phyloP scores from a whole-genome alignment of 352 stramenopile genomes.

The Aphanomyces euteiches region DNA sequence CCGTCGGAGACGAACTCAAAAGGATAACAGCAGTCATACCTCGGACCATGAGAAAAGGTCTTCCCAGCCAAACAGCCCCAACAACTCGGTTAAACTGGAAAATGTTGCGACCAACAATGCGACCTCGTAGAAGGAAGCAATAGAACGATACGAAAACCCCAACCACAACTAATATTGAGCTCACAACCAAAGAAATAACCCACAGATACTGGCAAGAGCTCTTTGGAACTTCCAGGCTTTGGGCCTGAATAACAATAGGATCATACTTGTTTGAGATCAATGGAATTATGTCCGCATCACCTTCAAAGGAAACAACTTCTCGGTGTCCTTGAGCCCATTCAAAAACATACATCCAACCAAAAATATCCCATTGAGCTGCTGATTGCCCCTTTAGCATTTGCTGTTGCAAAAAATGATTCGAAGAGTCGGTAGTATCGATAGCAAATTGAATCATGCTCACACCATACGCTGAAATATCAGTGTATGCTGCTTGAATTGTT shows the following conservation, averaged over 20 bases:
- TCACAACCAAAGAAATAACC: conserved; percentile 3
- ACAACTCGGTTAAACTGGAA: too few species aligned
- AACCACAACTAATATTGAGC: not conserved
- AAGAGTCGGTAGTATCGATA: not conserved
- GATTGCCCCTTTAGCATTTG: not conserved
- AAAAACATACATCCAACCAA: conserved; percentile 7
- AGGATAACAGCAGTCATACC: conserved; percentile 17
- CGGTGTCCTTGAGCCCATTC: not conserved
- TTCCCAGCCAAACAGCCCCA: conserved; percentile 3
- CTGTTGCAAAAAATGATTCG: conserved; percentile 3
- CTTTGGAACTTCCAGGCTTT: conserved; percentile 16
- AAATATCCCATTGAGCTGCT: not conserved
- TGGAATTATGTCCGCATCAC: not conserved
- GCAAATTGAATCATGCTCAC: not conserved
- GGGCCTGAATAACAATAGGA: not conserved
- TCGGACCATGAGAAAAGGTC: conserved; percentile 6
- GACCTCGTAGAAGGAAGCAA: not conserved
- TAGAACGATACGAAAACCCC: not conserved
- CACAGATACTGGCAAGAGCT: conserved; percentile 21
- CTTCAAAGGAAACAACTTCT: conserved; percentile 12
- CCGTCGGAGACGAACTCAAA: not conserved
- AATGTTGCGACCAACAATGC: conserved; percentile 1
- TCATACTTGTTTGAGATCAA: conserved; percentile 2
- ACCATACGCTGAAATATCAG: not conserved
- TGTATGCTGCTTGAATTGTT: not conserved